Percentiles rank a stretch among this genome's conserved stretches.
phyloP scores from a whole-genome alignment of 73 alveolate species.

The Paramecium octaurelia region DNA sequence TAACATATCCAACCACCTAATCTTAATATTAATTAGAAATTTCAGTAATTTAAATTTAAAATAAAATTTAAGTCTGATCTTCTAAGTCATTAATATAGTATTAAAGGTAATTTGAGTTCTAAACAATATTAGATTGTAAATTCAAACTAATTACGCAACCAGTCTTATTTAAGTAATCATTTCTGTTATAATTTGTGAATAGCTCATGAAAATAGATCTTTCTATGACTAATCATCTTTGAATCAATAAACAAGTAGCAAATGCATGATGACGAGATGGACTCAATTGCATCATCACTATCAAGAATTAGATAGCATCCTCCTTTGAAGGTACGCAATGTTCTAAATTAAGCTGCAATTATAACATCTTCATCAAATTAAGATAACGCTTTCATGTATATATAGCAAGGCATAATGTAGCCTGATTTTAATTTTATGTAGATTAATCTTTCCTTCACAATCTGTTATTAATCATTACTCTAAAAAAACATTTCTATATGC shows the following conservation, averaged over 20 bases:
- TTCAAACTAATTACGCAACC: neutral
- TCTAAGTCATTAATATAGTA: neutral
- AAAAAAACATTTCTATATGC: neutral
- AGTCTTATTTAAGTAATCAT: neutral
- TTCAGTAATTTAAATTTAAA: neutral
- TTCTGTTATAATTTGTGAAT: neutral
- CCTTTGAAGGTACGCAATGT: neutral
- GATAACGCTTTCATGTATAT: neutral
- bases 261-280: neutral
- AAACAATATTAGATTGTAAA: neutral
- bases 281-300: neutral
- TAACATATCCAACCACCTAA: neutral
- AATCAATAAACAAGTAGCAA: neutral
- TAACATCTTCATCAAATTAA: neutral
- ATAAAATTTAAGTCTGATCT: neutral
- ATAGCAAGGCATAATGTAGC: slow-evolving; percentile 17
- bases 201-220: neutral
- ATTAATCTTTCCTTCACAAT: neutral
- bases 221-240: neutral
- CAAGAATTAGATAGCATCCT: neutral
- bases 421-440: neutral
- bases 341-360: slow-evolving; percentile 20
- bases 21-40: neutral
- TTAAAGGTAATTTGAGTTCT: neutral
- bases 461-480: neutral